phyloP scores from a whole-genome alignment of 768 basidiomycete genomes.

The Hortiboletus flavorubellus region DNA sequence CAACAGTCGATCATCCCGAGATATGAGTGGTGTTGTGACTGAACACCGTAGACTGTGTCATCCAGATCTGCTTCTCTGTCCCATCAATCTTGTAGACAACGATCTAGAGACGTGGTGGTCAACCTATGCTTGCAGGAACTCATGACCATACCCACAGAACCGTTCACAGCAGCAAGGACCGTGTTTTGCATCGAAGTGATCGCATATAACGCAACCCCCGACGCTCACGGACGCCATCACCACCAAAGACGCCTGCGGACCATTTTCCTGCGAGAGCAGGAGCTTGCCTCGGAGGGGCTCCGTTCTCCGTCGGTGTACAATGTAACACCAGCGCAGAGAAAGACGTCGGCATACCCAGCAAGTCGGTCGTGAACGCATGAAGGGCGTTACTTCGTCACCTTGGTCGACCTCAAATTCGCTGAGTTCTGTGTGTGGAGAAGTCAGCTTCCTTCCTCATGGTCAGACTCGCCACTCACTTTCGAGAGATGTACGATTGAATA shows the following conservation, averaged over 20 bases:
- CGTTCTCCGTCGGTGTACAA: conserved; percentile 40
- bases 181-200: conserved; percentile 47
- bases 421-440: conserved; percentile 17
- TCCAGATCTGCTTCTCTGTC: conserved; percentile 30
- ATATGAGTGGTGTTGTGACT: conserved; percentile 69
- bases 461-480: conserved; percentile 44
- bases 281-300: conserved; percentile 57
- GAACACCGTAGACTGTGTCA: conserved; percentile 53
- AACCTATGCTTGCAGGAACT: not conserved
- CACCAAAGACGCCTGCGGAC: conserved; percentile 18
- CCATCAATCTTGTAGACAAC: conserved; percentile 42
- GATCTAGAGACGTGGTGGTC: conserved; percentile 36
- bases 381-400: conserved; percentile 65
- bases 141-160: conserved; percentile 50
- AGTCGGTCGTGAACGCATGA: conserved; percentile 29
- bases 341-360: conserved; percentile 31
- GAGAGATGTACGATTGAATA: conserved; percentile 65
- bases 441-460: not conserved
- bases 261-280: conserved; percentile 45
- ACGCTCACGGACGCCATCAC: conserved; percentile 45
- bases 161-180: conserved; percentile 71
- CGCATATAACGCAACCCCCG: conserved; percentile 71
- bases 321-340: conserved; percentile 53
- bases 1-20: conserved; percentile 52
- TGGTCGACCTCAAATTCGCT: conserved; percentile 29